These are phyloP conservation scores for Cymbidium sinense DNA, from an alignment of 106 monocot species.

Conservation along the genomic window DNA sequence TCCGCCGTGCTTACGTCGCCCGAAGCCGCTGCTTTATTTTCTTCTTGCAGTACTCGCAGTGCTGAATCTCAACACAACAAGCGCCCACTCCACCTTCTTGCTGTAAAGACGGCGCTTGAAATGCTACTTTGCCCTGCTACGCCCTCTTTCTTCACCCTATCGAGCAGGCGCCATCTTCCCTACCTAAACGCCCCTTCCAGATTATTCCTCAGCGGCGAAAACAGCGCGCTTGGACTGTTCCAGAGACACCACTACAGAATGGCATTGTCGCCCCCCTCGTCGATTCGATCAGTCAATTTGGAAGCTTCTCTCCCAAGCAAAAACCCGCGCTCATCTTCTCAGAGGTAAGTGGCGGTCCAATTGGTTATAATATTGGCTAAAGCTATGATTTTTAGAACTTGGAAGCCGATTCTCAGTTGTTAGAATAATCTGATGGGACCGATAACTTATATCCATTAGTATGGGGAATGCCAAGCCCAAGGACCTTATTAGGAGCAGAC, in stretches of 20 bases:
- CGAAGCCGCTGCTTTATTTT: no score
- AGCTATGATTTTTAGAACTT: background rate
- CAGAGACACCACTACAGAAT: background rate
- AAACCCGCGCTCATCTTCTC: background rate
- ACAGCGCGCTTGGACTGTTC: background rate
- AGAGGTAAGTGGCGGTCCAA: background rate
- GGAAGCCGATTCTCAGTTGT: background rate
- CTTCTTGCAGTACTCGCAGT: background rate
- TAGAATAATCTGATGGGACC: background rate
- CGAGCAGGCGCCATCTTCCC: background rate
- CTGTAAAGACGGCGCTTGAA: background rate
- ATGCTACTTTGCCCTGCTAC: constrained; percentile 4
- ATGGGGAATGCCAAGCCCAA: background rate
- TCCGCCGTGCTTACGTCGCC: no score
- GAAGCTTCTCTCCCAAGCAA: background rate
- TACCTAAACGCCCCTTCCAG: background rate
- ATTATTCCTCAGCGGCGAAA: constrained; percentile 4
- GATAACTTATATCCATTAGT: background rate
- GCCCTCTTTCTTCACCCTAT: background rate
- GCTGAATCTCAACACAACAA: background rate
- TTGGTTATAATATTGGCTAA: background rate
- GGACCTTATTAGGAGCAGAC: background rate
- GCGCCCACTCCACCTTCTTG: background rate
- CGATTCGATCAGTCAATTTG: background rate
- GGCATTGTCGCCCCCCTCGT: background rate